Base-by-base conservation (phyloP, 805 yeast species). In the Jamesozyma hellenica region DNA sequence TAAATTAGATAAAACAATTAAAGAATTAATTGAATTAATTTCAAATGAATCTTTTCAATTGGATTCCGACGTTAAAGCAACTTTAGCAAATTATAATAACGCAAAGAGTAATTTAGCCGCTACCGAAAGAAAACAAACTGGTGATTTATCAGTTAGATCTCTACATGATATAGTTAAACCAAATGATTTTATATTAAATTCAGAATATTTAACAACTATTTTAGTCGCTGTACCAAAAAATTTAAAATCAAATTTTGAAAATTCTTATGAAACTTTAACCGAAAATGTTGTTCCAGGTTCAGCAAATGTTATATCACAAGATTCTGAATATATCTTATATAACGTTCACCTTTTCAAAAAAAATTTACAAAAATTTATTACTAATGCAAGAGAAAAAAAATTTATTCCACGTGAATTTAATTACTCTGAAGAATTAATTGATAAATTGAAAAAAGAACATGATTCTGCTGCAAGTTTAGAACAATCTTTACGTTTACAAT, bases 401-500 rank as follows among this genome's bases (percentile, higher is more conserved):
- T 92, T 85, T 79, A 76, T 82, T 46, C 96, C 96, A 32, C 77
- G 99, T 56, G 98, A 92, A 51, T 86, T 87, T 56, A 75, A 77
- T 43, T 88, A 85, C 63, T 79, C 90, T 4, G 94, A 84, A 53
- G 86, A 81, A 45, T 61, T 71, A 32, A 72, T 85, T 45, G 79
- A 77, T 51, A 72, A 75, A 53, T 67, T 83, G 71, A 77, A 83
- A 59, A 72, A 78, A 58, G 96, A 90, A 61, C 86, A 75, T 55
- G 79, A 81, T 51, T 67, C 74, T 44, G 86, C 94, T 11, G 73
- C 77, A 33, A 75, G 81, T 51, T 70, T 75, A 29, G 97, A 92
- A 66, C 71, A 75, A 27, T 76, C 79, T 46, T 63, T 83, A 48
- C 77, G 75, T 50, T 78, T 77, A 46, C 96, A 92, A 53, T 69